A percentile compares a stretch with the other conserved stretches of the same genome.
Conservation (phyloP, 345 rosid genomes). For the Pugionium cornutum region DNA sequence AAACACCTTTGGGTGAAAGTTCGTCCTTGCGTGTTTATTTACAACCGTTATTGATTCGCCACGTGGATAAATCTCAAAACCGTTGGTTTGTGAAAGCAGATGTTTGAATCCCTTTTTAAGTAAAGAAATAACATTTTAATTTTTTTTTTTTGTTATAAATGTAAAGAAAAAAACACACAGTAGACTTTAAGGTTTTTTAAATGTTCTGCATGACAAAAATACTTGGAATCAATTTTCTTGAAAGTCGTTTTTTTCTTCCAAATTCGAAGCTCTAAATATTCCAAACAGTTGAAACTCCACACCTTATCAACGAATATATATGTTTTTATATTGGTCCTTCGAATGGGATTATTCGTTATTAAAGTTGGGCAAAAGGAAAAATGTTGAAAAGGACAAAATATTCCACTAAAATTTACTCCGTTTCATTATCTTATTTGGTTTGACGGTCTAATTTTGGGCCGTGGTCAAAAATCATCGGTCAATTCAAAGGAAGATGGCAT, state of each 20-base stretch:
- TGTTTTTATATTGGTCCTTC: conserved; percentile 24
- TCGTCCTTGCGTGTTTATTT: not conserved
- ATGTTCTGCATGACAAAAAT: too few relatives aligned
- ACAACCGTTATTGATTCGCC: conserved; percentile 12
- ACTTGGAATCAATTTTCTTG: too few relatives aligned
- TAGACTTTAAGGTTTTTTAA: too few relatives aligned
- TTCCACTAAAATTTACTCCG: conserved; percentile 8
- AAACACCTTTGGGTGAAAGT: conserved; percentile 21
- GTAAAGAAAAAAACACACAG: too few relatives aligned
- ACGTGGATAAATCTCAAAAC: conserved; percentile 20
- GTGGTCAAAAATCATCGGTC: conserved; percentile 24
- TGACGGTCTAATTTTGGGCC: conserved; percentile 13
- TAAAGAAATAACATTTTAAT: too few relatives aligned
- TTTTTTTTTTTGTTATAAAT: too few relatives aligned
- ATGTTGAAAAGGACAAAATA: conserved; percentile 19
- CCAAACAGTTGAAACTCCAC: not conserved
- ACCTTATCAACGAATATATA: conserved; percentile 14
- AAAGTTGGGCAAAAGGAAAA: not conserved
- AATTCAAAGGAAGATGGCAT: too few relatives aligned
- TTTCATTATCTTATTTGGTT: conserved; percentile 27
- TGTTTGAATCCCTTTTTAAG: too few relatives aligned
- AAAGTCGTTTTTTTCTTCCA: too few relatives aligned
- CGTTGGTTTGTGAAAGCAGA: not conserved
- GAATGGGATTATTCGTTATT: conserved; percentile 18
- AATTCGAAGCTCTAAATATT: too few relatives aligned